phyloP scores from a whole-genome alignment of 75 land plant species.

The Pinus tabuliformis region DNA sequence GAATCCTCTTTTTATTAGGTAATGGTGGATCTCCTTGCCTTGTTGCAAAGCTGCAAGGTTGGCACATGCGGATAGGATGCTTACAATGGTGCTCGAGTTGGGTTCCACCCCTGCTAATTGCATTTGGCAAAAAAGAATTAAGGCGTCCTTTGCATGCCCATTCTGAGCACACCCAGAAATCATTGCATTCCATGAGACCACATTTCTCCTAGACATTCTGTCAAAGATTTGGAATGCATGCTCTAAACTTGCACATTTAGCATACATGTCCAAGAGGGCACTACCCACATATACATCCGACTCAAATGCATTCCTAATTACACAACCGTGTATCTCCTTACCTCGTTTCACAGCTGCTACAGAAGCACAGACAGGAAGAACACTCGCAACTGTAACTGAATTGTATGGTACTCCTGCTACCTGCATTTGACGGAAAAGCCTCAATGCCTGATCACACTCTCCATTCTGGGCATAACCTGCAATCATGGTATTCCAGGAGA shows the following conservation, averaged over 20 bases:
- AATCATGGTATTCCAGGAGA: constrained; percentile 59
- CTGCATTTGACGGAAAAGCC: constrained; percentile 42
- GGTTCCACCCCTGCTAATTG: not conserved
- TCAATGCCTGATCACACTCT: constrained; percentile 45
- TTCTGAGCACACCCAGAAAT: constrained; percentile 22
- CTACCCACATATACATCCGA: constrained; percentile 16
- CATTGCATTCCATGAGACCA: constrained; percentile 46
- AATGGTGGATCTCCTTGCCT: not conserved
- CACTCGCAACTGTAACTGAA: constrained; percentile 10
- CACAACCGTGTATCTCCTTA: constrained; percentile 12
- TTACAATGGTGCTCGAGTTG: not conserved
- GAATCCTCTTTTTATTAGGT: not conserved
- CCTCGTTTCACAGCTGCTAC: constrained; percentile 11
- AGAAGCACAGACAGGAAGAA: constrained; percentile 15
- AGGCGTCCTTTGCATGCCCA: constrained; percentile 1
- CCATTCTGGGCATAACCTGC: constrained; percentile 62
- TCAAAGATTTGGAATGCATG: constrained; percentile 22
- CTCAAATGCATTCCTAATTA: constrained; percentile 15
- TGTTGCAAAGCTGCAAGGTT: not conserved
- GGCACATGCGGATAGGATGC: not conserved
- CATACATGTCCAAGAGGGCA: constrained; percentile 35
- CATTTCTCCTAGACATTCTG: constrained; percentile 25
- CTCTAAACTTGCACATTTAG: constrained; percentile 32
- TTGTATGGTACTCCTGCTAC: constrained; percentile 15
- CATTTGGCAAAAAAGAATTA: not conserved